Evolutionary conservation across 2,329 filamentous ascomycete species (phyloP).

Genomic region (Venturia oleaginea): DNA sequence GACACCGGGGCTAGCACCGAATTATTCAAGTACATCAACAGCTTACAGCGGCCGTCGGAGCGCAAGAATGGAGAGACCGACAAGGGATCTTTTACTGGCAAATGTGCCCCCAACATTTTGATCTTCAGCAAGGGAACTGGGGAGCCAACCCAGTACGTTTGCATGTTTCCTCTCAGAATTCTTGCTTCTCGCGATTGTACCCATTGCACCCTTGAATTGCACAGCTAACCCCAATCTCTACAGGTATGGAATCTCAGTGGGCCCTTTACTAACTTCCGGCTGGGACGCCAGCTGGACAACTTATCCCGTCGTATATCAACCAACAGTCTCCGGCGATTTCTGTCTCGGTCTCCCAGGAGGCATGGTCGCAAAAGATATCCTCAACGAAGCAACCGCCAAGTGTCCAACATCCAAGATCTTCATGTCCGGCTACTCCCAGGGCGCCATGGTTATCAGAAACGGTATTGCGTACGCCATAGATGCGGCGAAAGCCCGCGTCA

Average conservation of each 20-base stretch:
- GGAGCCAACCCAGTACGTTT: conserved; percentile 1
- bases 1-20: not conserved
- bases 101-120: conserved; percentile 9
- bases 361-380: conserved; percentile 9
- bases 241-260: conserved; percentile 10
- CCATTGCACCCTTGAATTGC: not conserved
- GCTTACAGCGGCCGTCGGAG: not conserved
- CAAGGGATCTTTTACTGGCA: conserved; percentile 1
- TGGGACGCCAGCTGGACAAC: not conserved
- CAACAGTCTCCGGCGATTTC: conserved; percentile 9
- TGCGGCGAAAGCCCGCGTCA: not conserved
- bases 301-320: not conserved
- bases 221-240: not conserved
- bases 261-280: not conserved
- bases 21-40: not conserved
- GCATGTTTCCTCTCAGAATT: not conserved
- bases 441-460: conserved; percentile 11
- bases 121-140: conserved; percentile 12
- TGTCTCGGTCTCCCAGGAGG: conserved; percentile 11
- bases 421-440: conserved; percentile 9
- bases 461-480: conserved; percentile 2
- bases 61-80: not conserved
- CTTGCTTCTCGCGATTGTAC: not conserved
- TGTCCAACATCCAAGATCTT: conserved; percentile 9
- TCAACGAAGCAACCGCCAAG: conserved; percentile 7